Evolutionary conservation across 306 rosid genomes (phyloP).

Genomic region (Sesbania bispinosa): DNA sequence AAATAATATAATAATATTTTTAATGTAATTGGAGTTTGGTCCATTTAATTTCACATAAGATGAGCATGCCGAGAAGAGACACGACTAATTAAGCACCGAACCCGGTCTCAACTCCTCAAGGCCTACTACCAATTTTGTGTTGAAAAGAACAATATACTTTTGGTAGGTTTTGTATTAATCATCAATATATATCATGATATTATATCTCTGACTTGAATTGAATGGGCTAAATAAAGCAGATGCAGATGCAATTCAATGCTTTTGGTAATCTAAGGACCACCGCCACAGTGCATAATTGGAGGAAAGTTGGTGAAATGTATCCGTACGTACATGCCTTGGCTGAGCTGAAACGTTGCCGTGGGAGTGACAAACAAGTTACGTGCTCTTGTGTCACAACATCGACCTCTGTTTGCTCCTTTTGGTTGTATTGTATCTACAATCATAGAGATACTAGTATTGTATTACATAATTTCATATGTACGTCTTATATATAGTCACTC

Average conservation of each 20-base stretch:
- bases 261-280: conserved; percentile 9
- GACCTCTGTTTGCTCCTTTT: conserved; percentile 19
- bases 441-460: not conserved
- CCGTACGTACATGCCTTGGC: conserved; percentile 11
- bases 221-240: not conserved
- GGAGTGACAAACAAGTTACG: conserved; percentile 2
- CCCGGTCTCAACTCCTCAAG: no score
- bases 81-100: no score
- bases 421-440: conserved; percentile 31
- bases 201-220: not conserved
- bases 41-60: no score
- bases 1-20: no score
- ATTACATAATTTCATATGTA: not conserved
- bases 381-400: conserved; percentile 27
- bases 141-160: not conserved
- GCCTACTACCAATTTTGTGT: conserved; percentile 1
- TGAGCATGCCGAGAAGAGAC: no score
- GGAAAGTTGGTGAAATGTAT: not conserved
- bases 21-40: no score
- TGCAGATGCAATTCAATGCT: not conserved
- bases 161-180: conserved; percentile 1
- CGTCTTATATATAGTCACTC: not conserved
- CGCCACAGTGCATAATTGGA: not conserved
- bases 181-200: not conserved
- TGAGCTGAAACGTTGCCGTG: conserved; percentile 5